phyloP scores from a whole-genome alignment of 768 basidiomycete species.

The Boletus tomentosulus region DNA sequence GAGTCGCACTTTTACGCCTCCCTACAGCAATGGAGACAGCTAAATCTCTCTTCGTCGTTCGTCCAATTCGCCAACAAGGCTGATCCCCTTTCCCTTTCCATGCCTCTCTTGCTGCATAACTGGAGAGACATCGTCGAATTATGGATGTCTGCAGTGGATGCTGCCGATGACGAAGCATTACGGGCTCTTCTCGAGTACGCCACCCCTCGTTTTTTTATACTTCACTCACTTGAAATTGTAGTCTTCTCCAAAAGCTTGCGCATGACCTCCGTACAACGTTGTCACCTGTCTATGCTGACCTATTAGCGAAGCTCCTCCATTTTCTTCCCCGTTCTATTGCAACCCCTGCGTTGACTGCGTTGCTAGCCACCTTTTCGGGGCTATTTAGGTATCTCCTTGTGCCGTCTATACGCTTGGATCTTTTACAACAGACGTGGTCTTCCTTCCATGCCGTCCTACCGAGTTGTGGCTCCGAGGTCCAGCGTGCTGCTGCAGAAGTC shows the following conservation, averaged over 20 bases:
- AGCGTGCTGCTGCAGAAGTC: slow-evolving; percentile 77
- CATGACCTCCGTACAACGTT: slow-evolving; percentile 81
- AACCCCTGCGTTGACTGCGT: slow-evolving; percentile 52
- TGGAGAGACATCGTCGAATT: slow-evolving; percentile 63
- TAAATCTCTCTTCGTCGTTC: slow-evolving; percentile 76
- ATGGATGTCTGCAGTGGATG: slow-evolving; percentile 58
- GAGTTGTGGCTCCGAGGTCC: slow-evolving; percentile 65
- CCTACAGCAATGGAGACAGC: slow-evolving; percentile 70
- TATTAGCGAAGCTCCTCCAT: slow-evolving; percentile 53
- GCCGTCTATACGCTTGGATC: slow-evolving; percentile 50
- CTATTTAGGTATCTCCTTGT: slow-evolving; percentile 73
- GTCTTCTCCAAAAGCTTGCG: slow-evolving; percentile 72
- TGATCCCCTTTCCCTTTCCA: slow-evolving; percentile 60
- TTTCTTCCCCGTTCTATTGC: slow-evolving; percentile 59
- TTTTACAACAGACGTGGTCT: slow-evolving; percentile 60
- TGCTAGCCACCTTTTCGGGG: slow-evolving; percentile 63
- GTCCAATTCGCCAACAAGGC: slow-evolving; percentile 62
- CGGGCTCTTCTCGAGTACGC: slow-evolving; percentile 74
- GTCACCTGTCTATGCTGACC: slow-evolving; percentile 52
- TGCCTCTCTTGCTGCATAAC: slow-evolving; percentile 79
- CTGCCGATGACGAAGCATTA: slow-evolving; percentile 68
- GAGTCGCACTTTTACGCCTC: slow-evolving; percentile 76
- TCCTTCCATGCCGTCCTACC: slow-evolving; percentile 47
- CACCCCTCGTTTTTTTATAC: background rate
- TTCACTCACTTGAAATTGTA: slow-evolving; percentile 26